A percentile compares a stretch with the other conserved stretches of the same genome.
These are phyloP conservation scores for Penstemon eatonii DNA, from an alignment of 257 asterid genomes.

Conservation along the genomic window DNA sequence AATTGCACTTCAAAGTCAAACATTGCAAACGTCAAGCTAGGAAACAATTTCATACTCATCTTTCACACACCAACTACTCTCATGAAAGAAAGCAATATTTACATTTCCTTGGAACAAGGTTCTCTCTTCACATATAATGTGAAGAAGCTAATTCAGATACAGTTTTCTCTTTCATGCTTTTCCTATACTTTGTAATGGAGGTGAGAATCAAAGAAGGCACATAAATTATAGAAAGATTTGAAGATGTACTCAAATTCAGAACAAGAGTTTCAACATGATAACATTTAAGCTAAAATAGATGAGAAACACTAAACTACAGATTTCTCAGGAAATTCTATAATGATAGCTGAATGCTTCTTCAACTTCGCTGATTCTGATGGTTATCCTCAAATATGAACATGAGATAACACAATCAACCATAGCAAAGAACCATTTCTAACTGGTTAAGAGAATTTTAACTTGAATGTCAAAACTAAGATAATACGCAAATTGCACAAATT, in stretches of 20 bases:
- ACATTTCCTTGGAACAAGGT: no score
- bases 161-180: no score
- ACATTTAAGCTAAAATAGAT: background rate
- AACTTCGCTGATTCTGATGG: background rate
- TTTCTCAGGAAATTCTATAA: background rate
- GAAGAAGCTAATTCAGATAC: no score
- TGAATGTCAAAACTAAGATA: background rate
- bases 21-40: no score
- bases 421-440: background rate
- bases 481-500: slow-evolving; percentile 5
- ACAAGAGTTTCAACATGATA: background rate
- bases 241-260: background rate
- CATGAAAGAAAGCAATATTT: no score
- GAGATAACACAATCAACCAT: background rate
- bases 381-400: background rate
- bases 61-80: no score
- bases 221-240: background rate
- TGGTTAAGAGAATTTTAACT: background rate
- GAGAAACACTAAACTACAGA: background rate
- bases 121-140: no score
- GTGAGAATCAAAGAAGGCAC: background rate
- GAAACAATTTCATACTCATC: no score
- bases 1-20: no score
- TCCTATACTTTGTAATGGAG: no score
- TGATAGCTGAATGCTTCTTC: background rate